phyloP scores from a whole-genome alignment of 805 yeast genomes.

The Clavispora phyllophila region DNA sequence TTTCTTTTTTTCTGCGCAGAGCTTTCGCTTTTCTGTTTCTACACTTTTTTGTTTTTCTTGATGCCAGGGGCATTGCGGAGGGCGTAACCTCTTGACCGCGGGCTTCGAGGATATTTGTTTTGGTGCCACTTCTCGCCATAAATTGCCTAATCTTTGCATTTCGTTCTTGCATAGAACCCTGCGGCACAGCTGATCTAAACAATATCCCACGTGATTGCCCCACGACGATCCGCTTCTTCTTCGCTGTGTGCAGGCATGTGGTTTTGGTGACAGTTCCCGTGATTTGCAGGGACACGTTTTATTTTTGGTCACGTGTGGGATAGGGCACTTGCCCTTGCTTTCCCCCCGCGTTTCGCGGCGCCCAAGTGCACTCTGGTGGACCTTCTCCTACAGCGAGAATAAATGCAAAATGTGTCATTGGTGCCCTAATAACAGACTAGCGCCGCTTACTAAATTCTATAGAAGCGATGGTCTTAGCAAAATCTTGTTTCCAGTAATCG shows the following conservation, averaged over 20 bases:
- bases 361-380: too few species aligned
- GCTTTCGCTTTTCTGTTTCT: neutral
- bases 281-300: neutral
- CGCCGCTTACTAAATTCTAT: conserved; percentile 7
- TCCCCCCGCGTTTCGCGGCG: neutral
- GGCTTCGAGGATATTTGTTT: neutral
- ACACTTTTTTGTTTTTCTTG: neutral
- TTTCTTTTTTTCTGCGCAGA: neutral
- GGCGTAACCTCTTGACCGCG: neutral
- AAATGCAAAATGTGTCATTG: neutral
- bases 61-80: neutral
- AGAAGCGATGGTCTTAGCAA: conserved; percentile 35
- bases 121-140: neutral
- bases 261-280: neutral
- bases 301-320: neutral
- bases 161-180: neutral
- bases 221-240: neutral
- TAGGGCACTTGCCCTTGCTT: neutral
- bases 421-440: neutral
- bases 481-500: conserved; percentile 52
- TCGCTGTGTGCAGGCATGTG: neutral
- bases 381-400: neutral
- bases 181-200: neutral
- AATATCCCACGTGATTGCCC: neutral
- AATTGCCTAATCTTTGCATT: neutral